Conservation (phyloP, 768 basidiomycete species). For the Hygrophoropsis aurantiaca region DNA sequence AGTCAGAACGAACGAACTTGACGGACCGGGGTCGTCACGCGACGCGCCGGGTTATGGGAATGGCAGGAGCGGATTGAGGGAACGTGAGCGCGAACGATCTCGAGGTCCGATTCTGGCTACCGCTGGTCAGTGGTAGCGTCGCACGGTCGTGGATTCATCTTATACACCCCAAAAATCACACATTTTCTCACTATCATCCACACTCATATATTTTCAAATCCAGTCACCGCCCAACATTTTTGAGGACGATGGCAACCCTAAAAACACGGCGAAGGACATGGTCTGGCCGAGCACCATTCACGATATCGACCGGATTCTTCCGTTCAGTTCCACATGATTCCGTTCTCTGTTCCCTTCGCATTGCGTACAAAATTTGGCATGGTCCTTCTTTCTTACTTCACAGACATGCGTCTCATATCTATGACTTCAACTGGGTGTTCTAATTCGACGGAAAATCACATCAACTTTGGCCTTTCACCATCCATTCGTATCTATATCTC, state of each 20-base stretch:
- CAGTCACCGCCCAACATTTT: not conserved
- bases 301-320: conserved; percentile 12
- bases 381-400: conserved; percentile 22
- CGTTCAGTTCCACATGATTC: conserved; percentile 16
- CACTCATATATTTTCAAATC: conserved; percentile 5
- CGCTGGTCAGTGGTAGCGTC: conserved; percentile 21
- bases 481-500: conserved; percentile 33
- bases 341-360: conserved; percentile 1
- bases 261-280: conserved; percentile 12
- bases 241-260: conserved; percentile 9
- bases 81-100: conserved; percentile 32
- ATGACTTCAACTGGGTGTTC: conserved; percentile 29
- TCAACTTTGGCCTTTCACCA: conserved; percentile 23
- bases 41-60: conserved; percentile 61
- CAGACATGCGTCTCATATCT: conserved; percentile 34
- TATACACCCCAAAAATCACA: not conserved
- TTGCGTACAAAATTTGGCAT: conserved; percentile 27
- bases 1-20: conserved; percentile 52
- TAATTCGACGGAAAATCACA: conserved; percentile 27
- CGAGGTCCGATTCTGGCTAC: conserved; percentile 8
- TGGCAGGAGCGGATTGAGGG: conserved; percentile 63
- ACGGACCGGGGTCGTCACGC: conserved; percentile 38
- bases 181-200: conserved; percentile 4
- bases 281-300: conserved; percentile 23
- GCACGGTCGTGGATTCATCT: not conserved